These are phyloP conservation scores for Aspergillus kassunensis DNA, from an alignment of 495 filamentous ascomycete species.

Conservation along the genomic window DNA sequence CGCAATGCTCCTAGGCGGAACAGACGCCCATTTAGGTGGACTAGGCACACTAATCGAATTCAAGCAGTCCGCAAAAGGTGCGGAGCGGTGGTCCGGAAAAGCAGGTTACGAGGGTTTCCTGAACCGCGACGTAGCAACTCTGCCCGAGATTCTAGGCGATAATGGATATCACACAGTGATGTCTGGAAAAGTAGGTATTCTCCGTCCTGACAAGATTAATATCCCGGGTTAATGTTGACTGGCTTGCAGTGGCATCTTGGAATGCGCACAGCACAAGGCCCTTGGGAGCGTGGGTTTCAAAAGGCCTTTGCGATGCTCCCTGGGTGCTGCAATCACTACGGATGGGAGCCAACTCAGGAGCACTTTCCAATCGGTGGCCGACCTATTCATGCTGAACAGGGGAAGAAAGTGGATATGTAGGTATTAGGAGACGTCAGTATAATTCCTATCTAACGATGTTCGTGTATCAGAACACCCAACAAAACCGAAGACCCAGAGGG, in stretches of 20 bases:
- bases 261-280: conserved; percentile 35
- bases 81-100: conserved; percentile 32
- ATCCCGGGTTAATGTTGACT: neutral
- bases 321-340: conserved; percentile 34
- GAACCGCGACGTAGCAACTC: conserved; percentile 45
- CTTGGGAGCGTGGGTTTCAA: conserved; percentile 42
- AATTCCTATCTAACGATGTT: neutral
- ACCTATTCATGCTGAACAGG: neutral
- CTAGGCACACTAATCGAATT: conserved; percentile 23
- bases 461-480: neutral
- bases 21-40: conserved; percentile 44
- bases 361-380: neutral
- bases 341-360: neutral
- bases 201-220: neutral
- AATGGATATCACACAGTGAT: conserved; percentile 52
- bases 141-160: conserved; percentile 52
- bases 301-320: conserved; percentile 40
- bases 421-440: neutral
- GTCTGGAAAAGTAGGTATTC: conserved; percentile 43
- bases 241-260: conserved; percentile 36
- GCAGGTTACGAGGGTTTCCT: conserved; percentile 46
- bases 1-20: conserved; percentile 47
- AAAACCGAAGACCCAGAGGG: conserved; percentile 31
- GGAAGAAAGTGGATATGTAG: neutral
- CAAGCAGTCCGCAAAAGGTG: neutral